A percentile compares a stretch with the other conserved stretches of the same genome.
These are phyloP conservation scores for Lasiosphaeris hirsuta DNA, from an alignment of 495 filamentous ascomycete species.

Conservation along the genomic window DNA sequence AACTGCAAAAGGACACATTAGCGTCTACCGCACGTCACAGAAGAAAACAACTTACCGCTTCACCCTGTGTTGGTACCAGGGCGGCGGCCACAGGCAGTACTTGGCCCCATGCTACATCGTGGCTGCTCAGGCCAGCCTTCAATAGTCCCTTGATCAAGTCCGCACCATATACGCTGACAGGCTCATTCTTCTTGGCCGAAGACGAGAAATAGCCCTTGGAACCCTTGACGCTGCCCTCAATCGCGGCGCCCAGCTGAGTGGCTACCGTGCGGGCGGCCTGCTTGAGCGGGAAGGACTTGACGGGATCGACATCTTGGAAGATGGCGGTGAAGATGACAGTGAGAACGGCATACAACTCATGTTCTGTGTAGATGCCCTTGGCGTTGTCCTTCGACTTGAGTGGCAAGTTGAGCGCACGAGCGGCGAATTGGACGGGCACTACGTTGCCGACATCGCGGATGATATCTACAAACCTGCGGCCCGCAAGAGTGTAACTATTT, in stretches of 20 bases:
- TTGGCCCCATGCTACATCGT: constrained; percentile 72
- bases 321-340: constrained; percentile 58
- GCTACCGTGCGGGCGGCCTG: constrained; percentile 60
- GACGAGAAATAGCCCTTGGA: constrained; percentile 50
- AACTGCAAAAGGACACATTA: constrained; percentile 36
- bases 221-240: constrained; percentile 56
- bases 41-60: constrained; percentile 44
- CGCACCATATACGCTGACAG: constrained; percentile 64
- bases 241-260: constrained; percentile 42
- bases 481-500: constrained; percentile 55
- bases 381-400: constrained; percentile 67
- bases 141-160: constrained; percentile 66
- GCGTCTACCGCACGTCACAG: no score
- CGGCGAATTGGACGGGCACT: constrained; percentile 67
- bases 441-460: constrained; percentile 74
- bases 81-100: constrained; percentile 50
- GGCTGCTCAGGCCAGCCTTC: constrained; percentile 59
- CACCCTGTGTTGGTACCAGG: constrained; percentile 64
- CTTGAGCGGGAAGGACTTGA: constrained; percentile 54
- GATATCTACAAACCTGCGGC: constrained; percentile 69
- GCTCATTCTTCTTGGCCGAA: constrained; percentile 43
- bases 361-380: constrained; percentile 69
- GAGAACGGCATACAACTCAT: constrained; percentile 76
- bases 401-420: constrained; percentile 68
- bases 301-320: constrained; percentile 48